Conservation (phyloP, 2,329 filamentous ascomycete species). For the Mariannaea elegans region DNA sequence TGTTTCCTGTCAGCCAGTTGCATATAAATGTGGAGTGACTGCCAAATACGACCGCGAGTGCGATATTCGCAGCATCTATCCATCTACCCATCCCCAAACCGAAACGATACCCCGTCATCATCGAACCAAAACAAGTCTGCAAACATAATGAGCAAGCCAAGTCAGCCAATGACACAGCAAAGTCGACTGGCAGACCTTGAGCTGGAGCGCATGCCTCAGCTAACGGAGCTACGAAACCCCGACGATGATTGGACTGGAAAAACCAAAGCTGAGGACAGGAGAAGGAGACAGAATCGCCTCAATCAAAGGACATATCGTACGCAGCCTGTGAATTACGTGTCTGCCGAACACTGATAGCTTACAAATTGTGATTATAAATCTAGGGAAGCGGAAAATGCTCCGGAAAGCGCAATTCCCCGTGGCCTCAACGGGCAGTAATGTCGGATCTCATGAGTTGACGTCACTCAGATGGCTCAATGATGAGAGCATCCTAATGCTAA, state of each 20-base stretch:
- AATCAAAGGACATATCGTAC: constrained; percentile 32
- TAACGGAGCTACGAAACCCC: constrained; percentile 25
- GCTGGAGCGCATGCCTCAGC: constrained; percentile 22
- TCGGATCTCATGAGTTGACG: not conserved
- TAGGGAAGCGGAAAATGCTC: constrained; percentile 11
- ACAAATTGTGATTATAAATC: not conserved
- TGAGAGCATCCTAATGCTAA: not conserved
- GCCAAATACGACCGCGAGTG: no score
- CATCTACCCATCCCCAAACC: not conserved
- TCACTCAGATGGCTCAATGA: not conserved
- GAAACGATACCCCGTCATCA: no score
- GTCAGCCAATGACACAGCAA: not conserved
- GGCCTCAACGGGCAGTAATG: no score
- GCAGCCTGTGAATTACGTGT: constrained; percentile 7
- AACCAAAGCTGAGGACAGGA: constrained; percentile 32
- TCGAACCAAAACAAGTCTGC: no score
- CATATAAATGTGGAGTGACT: constrained; percentile 13
- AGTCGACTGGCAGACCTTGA: not conserved
- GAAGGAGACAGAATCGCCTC: constrained; percentile 37
- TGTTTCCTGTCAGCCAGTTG: constrained; percentile 8
- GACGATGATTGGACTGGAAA: constrained; percentile 38
- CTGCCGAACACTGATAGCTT: no score
- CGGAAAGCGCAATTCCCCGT: not conserved
- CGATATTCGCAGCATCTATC: no score
- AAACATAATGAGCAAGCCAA: not conserved